These are phyloP conservation scores for Vaccinium corymbosum DNA, from an alignment of 148 eudicot genomes.

Conservation along the genomic window DNA sequence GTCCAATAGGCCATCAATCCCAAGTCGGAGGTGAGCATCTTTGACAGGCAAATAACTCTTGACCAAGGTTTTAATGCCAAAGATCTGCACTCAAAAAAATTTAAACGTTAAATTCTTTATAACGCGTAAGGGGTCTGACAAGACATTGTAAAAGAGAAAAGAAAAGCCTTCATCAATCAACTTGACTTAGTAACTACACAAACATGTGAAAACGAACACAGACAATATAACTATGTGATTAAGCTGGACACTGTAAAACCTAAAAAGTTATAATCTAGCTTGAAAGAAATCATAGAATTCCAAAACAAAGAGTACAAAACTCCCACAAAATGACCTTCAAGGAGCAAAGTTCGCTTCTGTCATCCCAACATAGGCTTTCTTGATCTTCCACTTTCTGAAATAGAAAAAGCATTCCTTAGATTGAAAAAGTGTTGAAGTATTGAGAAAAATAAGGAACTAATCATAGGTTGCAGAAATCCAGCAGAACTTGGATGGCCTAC, in stretches of 20 bases:
- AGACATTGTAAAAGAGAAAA: neutral
- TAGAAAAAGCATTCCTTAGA: conserved; percentile 12
- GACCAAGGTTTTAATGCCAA: conserved; percentile 81
- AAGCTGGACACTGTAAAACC: conserved; percentile 1
- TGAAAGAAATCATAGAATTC: conserved; percentile 10
- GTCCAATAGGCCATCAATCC: conserved; percentile 68
- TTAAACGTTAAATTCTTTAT: neutral
- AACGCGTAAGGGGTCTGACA: neutral
- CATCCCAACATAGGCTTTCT: conserved; percentile 71
- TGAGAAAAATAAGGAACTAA: neutral
- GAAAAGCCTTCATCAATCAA: neutral
- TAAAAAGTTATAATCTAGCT: neutral
- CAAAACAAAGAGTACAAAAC: conserved; percentile 11
- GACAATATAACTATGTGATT: neutral
- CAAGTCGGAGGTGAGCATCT: conserved; percentile 92
- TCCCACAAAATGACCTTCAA: conserved; percentile 52
- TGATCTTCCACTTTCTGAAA: conserved; percentile 59
- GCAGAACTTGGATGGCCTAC: conserved; percentile 41
- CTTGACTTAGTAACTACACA: neutral
- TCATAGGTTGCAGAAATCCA: neutral
- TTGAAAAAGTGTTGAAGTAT: neutral
- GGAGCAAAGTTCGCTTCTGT: conserved; percentile 75
- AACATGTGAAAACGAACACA: neutral
- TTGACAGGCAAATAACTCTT: conserved; percentile 92
- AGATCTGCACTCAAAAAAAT: conserved; percentile 47